Conservation (phyloP, 1,139 yeast species). For the Yamadazyma sp. region DNA sequence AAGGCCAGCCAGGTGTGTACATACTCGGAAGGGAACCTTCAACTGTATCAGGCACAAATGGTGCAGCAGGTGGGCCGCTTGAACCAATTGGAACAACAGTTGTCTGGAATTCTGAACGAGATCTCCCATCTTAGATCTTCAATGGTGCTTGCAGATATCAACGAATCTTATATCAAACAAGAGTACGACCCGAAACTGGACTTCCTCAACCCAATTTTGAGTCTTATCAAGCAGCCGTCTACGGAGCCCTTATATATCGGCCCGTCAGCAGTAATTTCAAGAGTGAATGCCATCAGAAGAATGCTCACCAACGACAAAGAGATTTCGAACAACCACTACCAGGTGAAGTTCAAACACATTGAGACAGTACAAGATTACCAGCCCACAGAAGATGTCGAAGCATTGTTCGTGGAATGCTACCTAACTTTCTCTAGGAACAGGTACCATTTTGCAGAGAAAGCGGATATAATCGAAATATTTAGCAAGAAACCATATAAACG, state of each 20-base stretch:
- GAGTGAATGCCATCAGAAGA: constrained; percentile 17
- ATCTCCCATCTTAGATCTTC: constrained; percentile 8
- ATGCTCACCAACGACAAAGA: constrained; percentile 16
- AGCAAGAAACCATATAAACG: constrained; percentile 7
- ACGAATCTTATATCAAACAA: constrained; percentile 4
- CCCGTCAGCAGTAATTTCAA: constrained; percentile 15
- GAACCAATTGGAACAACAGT: constrained; percentile 7
- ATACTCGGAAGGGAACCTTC: constrained; percentile 8
- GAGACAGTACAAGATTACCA: constrained; percentile 6
- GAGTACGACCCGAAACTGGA: constrained; percentile 3
- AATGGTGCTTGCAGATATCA: constrained; percentile 5
- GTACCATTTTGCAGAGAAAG: constrained; percentile 15
- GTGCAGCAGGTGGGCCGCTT: constrained; percentile 8
- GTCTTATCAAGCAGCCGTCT: constrained; percentile 11
- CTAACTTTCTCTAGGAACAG: constrained; percentile 13
- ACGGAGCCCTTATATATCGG: constrained; percentile 11
- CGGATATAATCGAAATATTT: constrained; percentile 7
- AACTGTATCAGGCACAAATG: constrained; percentile 8
- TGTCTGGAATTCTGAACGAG: constrained; percentile 7
- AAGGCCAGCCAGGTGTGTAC: constrained; percentile 6
- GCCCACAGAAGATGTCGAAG: constrained; percentile 10
- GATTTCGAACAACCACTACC: constrained; percentile 5
- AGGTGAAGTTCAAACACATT: constrained; percentile 4
- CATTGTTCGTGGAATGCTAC: constrained; percentile 12
- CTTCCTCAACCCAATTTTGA: constrained; percentile 11